phyloP scores from a whole-genome alignment of 169 alveolate species.

The Eimeria brunetti region DNA sequence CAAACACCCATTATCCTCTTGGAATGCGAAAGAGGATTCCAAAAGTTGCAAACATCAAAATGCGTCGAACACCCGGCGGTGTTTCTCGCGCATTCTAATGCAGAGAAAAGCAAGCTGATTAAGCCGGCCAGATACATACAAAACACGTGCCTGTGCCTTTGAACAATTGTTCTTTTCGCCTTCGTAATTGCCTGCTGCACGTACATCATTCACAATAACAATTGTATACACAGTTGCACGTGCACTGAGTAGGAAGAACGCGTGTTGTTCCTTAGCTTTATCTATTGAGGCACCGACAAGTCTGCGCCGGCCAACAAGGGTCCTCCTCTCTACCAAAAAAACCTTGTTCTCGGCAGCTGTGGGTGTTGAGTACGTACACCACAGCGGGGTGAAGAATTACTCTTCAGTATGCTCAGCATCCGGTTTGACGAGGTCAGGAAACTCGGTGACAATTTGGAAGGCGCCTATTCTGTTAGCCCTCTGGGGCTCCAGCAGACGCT shows the following conservation, averaged over 20 bases:
- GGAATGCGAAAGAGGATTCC: neutral
- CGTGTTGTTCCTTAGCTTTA: neutral
- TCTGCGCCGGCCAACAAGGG: neutral
- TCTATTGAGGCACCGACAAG: neutral
- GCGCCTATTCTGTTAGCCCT: neutral
- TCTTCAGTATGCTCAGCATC: neutral
- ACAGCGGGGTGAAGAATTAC: neutral
- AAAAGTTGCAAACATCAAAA: neutral
- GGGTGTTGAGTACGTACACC: no score
- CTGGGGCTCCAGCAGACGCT: slow-evolving; percentile 13
- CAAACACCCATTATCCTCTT: neutral
- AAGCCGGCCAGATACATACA: neutral
- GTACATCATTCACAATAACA: no score
- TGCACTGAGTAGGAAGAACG: neutral
- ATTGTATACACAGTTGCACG: neutral
- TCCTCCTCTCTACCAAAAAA: neutral
- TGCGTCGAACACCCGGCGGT: neutral
- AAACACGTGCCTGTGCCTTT: neutral
- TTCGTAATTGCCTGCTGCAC: neutral
- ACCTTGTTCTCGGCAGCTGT: neutral
- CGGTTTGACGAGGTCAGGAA: neutral
- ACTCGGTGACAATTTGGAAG: neutral
- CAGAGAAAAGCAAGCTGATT: neutral
- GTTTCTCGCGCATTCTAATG: neutral
- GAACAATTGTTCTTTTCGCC: no score